These are phyloP conservation scores for Trametes sanguinea DNA, from an alignment of 768 basidiomycete species.

Conservation along the genomic window DNA sequence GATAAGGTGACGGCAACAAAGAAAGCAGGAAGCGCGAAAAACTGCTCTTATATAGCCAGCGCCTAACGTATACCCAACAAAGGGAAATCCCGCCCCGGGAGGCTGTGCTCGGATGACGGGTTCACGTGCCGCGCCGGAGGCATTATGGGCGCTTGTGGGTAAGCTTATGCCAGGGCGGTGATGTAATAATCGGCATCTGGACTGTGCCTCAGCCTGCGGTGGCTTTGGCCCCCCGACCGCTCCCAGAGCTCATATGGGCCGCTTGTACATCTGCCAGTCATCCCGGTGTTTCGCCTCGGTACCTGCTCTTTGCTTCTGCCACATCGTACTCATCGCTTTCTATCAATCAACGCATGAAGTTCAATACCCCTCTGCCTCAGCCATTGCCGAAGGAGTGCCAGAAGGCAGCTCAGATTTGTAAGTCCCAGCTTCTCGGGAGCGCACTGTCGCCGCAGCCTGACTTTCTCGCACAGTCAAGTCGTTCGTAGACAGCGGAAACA, in stretches of 20 bases:
- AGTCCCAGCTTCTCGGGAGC: conserved; percentile 27
- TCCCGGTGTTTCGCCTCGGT: background rate
- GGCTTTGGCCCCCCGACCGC: background rate
- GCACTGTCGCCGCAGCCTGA: conserved; percentile 12
- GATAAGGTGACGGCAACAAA: conserved; percentile 37
- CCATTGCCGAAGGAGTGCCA: conserved; percentile 78
- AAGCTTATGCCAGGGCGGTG: conserved; percentile 1
- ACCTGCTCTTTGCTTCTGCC: conserved; percentile 1
- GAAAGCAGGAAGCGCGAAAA: background rate
- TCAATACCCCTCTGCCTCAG: conserved; percentile 54
- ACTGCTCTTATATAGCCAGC: conserved; percentile 11
- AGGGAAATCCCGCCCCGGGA: conserved; percentile 4
- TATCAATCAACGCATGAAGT: conserved; percentile 41
- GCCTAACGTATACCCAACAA: background rate
- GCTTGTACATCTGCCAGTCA: background rate
- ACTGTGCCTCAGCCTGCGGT: background rate
- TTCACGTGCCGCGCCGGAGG: background rate
- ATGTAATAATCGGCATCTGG: conserved; percentile 9
- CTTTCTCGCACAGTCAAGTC: conserved; percentile 59
- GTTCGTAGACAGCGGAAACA: conserved; percentile 79
- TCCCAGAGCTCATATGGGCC: conserved; percentile 1
- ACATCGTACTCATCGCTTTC: background rate
- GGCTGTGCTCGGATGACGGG: background rate
- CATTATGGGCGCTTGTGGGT: background rate
- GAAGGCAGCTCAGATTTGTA: conserved; percentile 88